Evolutionary conservation across 805 yeast species (phyloP).

Genomic region (Tetrapisispora phaffii): DNA sequence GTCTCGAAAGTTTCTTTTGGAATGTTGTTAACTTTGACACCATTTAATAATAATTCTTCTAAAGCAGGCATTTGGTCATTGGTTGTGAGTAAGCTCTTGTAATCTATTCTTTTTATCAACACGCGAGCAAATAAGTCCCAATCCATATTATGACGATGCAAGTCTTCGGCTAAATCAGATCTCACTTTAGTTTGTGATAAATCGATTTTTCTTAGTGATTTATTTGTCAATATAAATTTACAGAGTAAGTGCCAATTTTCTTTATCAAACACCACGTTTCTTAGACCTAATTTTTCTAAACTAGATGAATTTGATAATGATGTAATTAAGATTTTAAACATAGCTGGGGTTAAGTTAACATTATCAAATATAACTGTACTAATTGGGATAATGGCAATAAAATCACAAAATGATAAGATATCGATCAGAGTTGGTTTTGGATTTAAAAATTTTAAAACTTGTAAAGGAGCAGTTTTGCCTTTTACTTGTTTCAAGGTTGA

Average conservation of each 20-base stretch:
- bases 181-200: constrained; percentile 51
- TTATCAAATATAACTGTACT: constrained; percentile 71
- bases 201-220: constrained; percentile 49
- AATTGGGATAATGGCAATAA: constrained; percentile 75
- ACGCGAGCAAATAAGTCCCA: constrained; percentile 74
- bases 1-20: constrained; percentile 39
- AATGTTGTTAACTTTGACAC: constrained; percentile 55
- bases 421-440: constrained; percentile 89
- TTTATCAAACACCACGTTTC: constrained; percentile 64
- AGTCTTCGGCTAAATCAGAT: constrained; percentile 26
- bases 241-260: constrained; percentile 75
- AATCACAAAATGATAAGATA: constrained; percentile 79
- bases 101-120: constrained; percentile 37
- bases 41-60: constrained; percentile 71
- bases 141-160: constrained; percentile 66
- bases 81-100: constrained; percentile 39
- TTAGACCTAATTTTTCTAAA: constrained; percentile 61
- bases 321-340: constrained; percentile 63
- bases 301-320: constrained; percentile 58
- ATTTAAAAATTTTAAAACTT: constrained; percentile 61
- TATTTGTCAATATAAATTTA: constrained; percentile 59
- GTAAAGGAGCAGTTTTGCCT: constrained; percentile 67
- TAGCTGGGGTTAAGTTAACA: constrained; percentile 59
- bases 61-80: constrained; percentile 23
- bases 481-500: constrained; percentile 77